Conservation (phyloP, 1,284 basidiomycete genomes). For the Sanghuangporus baumii region DNA sequence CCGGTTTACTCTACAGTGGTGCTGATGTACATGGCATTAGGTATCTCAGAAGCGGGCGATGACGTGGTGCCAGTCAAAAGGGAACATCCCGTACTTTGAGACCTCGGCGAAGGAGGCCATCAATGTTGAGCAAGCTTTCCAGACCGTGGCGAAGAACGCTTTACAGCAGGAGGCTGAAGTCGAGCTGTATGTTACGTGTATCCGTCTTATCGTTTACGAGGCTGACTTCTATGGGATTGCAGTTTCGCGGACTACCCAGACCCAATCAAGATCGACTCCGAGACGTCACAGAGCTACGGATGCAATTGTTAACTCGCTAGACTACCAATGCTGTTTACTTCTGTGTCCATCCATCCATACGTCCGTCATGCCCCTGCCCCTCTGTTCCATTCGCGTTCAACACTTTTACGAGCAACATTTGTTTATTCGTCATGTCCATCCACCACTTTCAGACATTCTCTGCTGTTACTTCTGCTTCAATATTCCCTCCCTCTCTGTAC, state of each 20-base stretch:
- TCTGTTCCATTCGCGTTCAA: background rate
- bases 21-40: constrained; percentile 34
- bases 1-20: background rate
- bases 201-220: constrained; percentile 8
- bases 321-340: background rate
- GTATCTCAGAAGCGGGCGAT: constrained; percentile 99
- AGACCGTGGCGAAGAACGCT: constrained; percentile 98
- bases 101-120: constrained; percentile 99
- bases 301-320: constrained; percentile 73
- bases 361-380: background rate
- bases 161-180: constrained; percentile 96
- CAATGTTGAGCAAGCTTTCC: constrained; percentile 99
- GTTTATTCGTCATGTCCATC: background rate
- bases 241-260: constrained; percentile 99
- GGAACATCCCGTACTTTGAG: constrained; percentile 99
- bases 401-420: background rate
- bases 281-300: constrained; percentile 86
- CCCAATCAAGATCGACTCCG: constrained; percentile 95
- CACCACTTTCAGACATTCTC: background rate
- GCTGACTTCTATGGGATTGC: constrained; percentile 18
- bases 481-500: background rate
- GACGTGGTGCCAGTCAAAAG: constrained; percentile 99
- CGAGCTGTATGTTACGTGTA: constrained; percentile 69
- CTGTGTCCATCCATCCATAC: background rate
- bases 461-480: background rate